phyloP scores from a whole-genome alignment of 139 green algal species.

The Desmodesmus armatus region DNA sequence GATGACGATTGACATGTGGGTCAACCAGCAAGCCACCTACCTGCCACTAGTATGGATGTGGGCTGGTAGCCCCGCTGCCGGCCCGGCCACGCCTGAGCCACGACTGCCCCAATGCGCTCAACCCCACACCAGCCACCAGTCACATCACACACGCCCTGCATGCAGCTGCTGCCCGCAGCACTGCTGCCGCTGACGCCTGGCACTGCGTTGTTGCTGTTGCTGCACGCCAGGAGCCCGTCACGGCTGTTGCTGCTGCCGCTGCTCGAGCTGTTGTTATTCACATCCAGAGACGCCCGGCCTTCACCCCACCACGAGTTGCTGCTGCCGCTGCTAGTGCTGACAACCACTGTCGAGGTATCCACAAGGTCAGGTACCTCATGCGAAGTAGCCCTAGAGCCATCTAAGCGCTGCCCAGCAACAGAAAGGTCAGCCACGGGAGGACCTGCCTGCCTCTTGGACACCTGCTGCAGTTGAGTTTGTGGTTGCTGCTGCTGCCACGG shows the following conservation, averaged over 20 bases:
- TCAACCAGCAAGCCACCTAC: background rate
- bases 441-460: background rate
- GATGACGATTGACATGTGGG: no score
- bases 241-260: conserved; percentile 29
- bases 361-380: no score
- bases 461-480: background rate
- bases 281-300: background rate
- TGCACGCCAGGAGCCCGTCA: background rate
- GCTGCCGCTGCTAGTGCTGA: background rate
- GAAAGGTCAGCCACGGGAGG: background rate
- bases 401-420: no score
- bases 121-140: no score
- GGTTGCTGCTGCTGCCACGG: conserved; percentile 7
- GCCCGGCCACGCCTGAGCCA: conserved; percentile 12
- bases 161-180: no score
- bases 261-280: background rate
- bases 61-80: conserved; percentile 35
- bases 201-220: no score
- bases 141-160: no score
- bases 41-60: conserved; percentile 18
- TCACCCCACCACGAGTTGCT: background rate
- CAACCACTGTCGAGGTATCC: no score
- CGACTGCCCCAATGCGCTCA: background rate
- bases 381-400: no score
- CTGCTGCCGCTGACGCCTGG: no score